These are phyloP conservation scores for Hypsizygus marmoreus DNA, from an alignment of 768 basidiomycete genomes.

Conservation along the genomic window DNA sequence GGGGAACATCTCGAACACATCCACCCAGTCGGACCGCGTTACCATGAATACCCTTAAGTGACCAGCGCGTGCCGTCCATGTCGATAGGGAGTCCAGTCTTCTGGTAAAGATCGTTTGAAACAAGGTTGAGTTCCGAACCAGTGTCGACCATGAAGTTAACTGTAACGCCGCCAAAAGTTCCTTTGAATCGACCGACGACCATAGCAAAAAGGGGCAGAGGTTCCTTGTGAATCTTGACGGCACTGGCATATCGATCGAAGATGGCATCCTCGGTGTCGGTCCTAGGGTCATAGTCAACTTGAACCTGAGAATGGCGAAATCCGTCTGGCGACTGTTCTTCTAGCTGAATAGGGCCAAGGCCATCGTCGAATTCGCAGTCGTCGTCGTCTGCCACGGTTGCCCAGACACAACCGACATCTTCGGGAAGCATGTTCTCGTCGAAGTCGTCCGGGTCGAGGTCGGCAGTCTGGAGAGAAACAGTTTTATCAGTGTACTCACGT, in stretches of 20 bases:
- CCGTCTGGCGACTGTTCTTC: not conserved
- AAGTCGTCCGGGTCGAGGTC: not conserved
- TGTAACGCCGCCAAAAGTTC: not conserved
- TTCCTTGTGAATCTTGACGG: constrained; percentile 4
- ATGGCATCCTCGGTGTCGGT: constrained; percentile 1
- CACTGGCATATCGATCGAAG: constrained; percentile 7
- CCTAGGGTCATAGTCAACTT: not conserved
- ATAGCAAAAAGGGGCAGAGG: constrained; percentile 14
- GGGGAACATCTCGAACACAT: constrained; percentile 13
- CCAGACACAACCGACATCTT: not conserved
- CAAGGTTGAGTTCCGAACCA: constrained; percentile 9
- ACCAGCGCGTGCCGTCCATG: constrained; percentile 25
- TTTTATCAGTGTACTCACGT: constrained; percentile 3
- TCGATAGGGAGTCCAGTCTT: not conserved
- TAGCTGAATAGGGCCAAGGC: too few species aligned
- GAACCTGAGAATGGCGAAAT: not conserved
- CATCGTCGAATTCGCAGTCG: not conserved
- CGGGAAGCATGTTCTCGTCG: not conserved
- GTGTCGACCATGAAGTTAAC: constrained; percentile 12
- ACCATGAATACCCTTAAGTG: constrained; percentile 24
- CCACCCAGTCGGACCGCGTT: constrained; percentile 17
- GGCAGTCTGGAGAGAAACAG: not conserved
- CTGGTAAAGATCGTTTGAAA: not conserved
- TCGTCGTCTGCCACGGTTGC: not conserved
- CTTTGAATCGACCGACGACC: constrained; percentile 6